Evolutionary conservation across 177 flowering plant species (phyloP), one percentile per base, ranked within the genome.

Genomic region (Vitis hybrid): DNA sequence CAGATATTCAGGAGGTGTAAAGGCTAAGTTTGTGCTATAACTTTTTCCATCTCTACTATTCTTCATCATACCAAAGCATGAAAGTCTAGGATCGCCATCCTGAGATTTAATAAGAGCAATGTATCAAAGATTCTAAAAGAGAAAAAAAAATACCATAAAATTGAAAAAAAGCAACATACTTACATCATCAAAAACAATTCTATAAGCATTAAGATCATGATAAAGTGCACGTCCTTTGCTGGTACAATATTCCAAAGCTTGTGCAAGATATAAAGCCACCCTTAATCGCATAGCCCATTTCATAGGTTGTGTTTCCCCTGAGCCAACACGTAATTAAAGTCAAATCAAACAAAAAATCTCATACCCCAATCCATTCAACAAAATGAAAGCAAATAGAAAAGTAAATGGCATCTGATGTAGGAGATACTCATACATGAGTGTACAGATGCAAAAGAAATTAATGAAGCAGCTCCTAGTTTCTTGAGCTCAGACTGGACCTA

Each of bases 31-130:
- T 50, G 98, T 93, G 51, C 98, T 93, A 64, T 91, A 93, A 73
- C 98, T 93, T 83, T 88, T 93, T 62, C 97, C 98, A 76, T 93
- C 97, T 73, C 97, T 84, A 72, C 98, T 93, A 70, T 93, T 93
- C 80, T 93, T 93, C 98, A 93, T 93, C 78, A 93, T 74, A 56
- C 97, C 98, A 84, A 91, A 93, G 83, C 91, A 87, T 53, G 98
- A 93, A 70, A 93, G 90, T 76, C 96, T 85, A 59, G 98, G 94
- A 65, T 93, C 86, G 22, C 84, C 89, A 60, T 90, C 95, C 97
- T 92, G 86, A 60, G 13, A 69, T 9, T 66, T 52, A 55, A 62
- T 14, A 65, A 51, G 1, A 19, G 39, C 51, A 20, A 10, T 10
- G 26, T 29, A 15, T 20, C 3, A 2, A 56, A 55, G 22, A 26